Conservation (phyloP, 2,329 filamentous ascomycete genomes). For the Setomelanomma holmii region DNA sequence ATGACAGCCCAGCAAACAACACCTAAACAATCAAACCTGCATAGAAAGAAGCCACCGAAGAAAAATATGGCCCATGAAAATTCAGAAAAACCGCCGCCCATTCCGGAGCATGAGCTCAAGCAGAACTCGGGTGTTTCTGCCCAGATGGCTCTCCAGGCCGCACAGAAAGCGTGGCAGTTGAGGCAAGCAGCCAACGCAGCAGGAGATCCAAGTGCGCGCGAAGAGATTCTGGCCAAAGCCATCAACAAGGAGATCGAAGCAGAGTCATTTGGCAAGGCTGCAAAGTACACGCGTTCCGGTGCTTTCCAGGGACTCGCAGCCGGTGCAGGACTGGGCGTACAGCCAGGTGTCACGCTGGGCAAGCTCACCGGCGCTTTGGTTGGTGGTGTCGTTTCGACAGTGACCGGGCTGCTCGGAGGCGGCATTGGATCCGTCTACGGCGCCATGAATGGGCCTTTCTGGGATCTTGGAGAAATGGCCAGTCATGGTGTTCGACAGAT, state of each 20-base stretch:
- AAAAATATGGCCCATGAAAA: constrained; percentile 18
- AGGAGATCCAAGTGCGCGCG: constrained; percentile 47
- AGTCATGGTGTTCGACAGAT: constrained; percentile 43
- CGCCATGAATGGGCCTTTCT: constrained; percentile 45
- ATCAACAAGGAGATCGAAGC: constrained; percentile 52
- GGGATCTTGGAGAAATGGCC: constrained; percentile 46
- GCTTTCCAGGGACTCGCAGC: constrained; percentile 50
- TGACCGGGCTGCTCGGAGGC: constrained; percentile 45
- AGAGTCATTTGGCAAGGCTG: constrained; percentile 51
- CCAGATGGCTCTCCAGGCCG: constrained; percentile 45
- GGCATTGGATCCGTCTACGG: constrained; percentile 47
- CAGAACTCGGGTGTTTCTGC: constrained; percentile 49
- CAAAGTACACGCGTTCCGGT: constrained; percentile 49
- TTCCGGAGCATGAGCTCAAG: constrained; percentile 48
- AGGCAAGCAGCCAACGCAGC: constrained; percentile 50
- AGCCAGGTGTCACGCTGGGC: constrained; percentile 44
- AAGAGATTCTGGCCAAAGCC: constrained; percentile 49
- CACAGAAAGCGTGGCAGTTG: constrained; percentile 49
- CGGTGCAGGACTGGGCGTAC: constrained; percentile 48
- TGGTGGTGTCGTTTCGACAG: constrained; percentile 40
- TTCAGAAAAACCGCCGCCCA: constrained; percentile 18
- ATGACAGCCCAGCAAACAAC: constrained; percentile 13
- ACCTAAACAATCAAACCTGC: constrained; percentile 16
- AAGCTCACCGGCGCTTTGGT: constrained; percentile 47
- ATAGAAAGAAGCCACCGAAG: constrained; percentile 2